These are phyloP conservation scores for Apiospora arundinis DNA, from an alignment of 2,329 filamentous ascomycete species.

Conservation along the genomic window DNA sequence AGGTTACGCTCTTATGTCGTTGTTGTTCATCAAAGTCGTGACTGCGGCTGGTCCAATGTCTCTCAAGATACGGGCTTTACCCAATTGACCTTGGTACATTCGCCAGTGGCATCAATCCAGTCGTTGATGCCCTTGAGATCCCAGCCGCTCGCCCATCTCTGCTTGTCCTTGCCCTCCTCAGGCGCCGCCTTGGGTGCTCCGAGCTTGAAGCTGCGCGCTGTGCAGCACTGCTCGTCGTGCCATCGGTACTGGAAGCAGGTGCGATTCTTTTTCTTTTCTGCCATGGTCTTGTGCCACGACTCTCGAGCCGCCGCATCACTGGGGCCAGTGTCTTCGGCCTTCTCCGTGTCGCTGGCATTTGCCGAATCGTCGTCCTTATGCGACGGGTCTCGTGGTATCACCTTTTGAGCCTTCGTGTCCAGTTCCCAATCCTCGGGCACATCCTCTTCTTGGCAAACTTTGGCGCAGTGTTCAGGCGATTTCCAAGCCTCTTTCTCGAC, in stretches of 20 bases:
- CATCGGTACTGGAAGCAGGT: constrained; percentile 55
- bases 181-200: constrained; percentile 45
- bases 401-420: constrained; percentile 32
- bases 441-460: constrained; percentile 53
- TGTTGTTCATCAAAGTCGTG: neutral
- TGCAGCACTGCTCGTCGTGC: constrained; percentile 52
- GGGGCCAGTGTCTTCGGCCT: constrained; percentile 35
- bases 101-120: constrained; percentile 53
- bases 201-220: constrained; percentile 50
- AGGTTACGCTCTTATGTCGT: neutral
- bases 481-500: constrained; percentile 53
- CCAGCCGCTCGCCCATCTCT: constrained; percentile 51
- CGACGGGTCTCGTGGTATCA: constrained; percentile 23
- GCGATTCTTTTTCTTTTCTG: constrained; percentile 41
- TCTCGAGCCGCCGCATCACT: constrained; percentile 33
- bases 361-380: constrained; percentile 36
- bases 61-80: constrained; percentile 38
- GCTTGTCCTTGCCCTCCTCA: constrained; percentile 38
- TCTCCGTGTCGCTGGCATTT: constrained; percentile 35
- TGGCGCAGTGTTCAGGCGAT: constrained; percentile 53
- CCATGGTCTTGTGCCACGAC: constrained; percentile 32
- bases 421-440: constrained; percentile 44
- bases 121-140: constrained; percentile 53
- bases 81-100: constrained; percentile 49
- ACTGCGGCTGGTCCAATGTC: neutral